Percentiles rank a stretch among this genome's conserved stretches.
Evolutionary conservation across 305 asterid genomes (phyloP).

Genomic region (Fraxinus greggii): DNA sequence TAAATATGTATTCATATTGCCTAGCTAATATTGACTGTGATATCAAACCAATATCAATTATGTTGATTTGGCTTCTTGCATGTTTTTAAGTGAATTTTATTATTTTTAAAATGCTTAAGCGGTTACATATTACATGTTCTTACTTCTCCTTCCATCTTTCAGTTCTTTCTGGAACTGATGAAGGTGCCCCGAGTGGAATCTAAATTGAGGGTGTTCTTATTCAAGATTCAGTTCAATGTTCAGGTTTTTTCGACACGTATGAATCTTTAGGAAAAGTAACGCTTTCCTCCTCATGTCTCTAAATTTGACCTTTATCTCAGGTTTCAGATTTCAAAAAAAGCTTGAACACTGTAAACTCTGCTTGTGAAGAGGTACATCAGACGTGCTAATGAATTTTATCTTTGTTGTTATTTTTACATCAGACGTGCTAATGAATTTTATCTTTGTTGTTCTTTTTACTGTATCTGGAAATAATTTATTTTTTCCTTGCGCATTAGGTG

Average conservation of each 20-base stretch:
- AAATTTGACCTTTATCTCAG: constrained; percentile 45
- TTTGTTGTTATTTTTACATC: constrained; percentile 12
- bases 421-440: constrained; percentile 15
- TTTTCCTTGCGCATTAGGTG: constrained; percentile 51
- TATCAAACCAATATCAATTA: neutral
- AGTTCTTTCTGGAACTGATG: constrained; percentile 99
- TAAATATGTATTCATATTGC: neutral
- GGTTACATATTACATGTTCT: neutral
- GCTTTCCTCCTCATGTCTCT: constrained; percentile 23
- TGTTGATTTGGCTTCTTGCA: neutral
- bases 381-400: constrained; percentile 18
- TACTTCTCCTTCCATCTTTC: constrained; percentile 31
- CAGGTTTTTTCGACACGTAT: constrained; percentile 58
- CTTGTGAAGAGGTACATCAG: constrained; percentile 83
- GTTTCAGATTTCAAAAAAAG: constrained; percentile 73
- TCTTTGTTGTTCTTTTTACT: neutral
- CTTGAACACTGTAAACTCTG: constrained; percentile 63
- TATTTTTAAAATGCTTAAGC: neutral
- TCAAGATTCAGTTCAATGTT: constrained; percentile 88
- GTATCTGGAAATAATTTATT: constrained; percentile 12
- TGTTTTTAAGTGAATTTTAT: neutral
- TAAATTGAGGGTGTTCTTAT: constrained; percentile 80
- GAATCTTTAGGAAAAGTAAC: constrained; percentile 20
- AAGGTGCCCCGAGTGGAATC: constrained; percentile 95
- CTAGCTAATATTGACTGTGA: neutral